These are phyloP conservation scores for Eucalyptus melliodora DNA, from an alignment of 345 rosid genomes.

Conservation along the genomic window DNA sequence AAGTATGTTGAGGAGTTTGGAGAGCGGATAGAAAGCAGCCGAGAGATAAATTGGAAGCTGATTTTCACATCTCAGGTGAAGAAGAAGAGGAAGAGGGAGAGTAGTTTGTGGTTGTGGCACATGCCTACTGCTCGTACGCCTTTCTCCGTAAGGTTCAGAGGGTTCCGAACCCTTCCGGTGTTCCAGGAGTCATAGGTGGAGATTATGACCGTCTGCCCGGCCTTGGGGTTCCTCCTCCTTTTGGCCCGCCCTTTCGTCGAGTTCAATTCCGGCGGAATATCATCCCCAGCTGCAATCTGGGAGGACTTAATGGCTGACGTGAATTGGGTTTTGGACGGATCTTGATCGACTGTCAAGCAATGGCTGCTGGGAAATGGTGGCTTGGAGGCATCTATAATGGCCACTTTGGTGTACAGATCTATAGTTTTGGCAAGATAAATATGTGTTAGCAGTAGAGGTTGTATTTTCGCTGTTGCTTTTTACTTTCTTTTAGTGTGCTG, in stretches of 20 bases:
- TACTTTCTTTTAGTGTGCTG: not conserved
- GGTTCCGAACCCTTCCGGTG: conserved; percentile 7
- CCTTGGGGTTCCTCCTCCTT: conserved; percentile 1
- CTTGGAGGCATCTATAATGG: not conserved
- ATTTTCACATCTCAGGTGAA: conserved; percentile 23
- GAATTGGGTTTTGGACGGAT: not conserved
- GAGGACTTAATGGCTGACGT: conserved; percentile 2
- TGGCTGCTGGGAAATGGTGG: not conserved
- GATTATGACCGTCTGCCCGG: conserved; percentile 20
- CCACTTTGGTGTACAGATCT: not conserved
- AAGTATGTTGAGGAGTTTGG: conserved; percentile 37
- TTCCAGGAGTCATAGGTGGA: conserved; percentile 11
- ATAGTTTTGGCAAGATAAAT: not conserved
- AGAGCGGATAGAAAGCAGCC: not conserved
- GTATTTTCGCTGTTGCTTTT: not conserved
- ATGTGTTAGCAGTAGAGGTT: not conserved
- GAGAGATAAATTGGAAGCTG: conserved; percentile 27
- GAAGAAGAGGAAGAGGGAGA: conserved; percentile 2
- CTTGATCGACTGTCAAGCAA: not conserved
- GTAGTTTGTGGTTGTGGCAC: not conserved
- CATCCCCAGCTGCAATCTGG: conserved; percentile 18
- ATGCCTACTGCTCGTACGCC: not conserved
- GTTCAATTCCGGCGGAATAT: not conserved
- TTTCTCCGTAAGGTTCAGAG: not conserved
- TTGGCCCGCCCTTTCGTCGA: not conserved